phyloP scores from a whole-genome alignment of 1,284 basidiomycete species.

The Abortiporus biennis region DNA sequence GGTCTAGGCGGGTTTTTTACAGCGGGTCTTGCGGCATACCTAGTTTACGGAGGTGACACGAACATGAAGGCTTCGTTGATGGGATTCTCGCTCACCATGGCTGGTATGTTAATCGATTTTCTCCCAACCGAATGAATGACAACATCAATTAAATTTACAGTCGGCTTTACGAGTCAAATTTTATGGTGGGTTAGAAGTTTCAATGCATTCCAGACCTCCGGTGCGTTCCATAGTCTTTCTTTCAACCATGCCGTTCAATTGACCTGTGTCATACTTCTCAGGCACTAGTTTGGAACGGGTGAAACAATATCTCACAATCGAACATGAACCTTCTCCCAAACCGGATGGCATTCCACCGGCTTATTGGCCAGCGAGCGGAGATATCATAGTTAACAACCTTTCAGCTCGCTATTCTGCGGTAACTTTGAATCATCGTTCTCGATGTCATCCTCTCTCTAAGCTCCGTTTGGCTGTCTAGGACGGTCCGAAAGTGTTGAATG shows the following conservation, averaged over 20 bases:
- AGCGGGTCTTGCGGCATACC: slow-evolving; percentile 41
- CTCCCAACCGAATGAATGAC: not conserved
- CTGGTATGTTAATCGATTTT: slow-evolving; percentile 23
- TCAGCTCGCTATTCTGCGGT: slow-evolving; percentile 49
- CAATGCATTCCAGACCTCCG: slow-evolving; percentile 49
- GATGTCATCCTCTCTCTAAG: not conserved
- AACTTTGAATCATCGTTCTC: slow-evolving; percentile 6
- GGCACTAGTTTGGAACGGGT: slow-evolving; percentile 62
- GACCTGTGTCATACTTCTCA: not conserved
- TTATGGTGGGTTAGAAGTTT: slow-evolving; percentile 46
- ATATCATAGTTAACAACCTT: slow-evolving; percentile 57
- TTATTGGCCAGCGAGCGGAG: slow-evolving; percentile 73
- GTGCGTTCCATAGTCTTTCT: slow-evolving; percentile 3
- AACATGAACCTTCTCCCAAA: slow-evolving; percentile 58
- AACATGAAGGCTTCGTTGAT: slow-evolving; percentile 34
- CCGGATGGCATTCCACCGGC: slow-evolving; percentile 56
- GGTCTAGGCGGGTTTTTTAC: slow-evolving; percentile 37
- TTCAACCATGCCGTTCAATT: not conserved
- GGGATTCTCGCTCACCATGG: slow-evolving; percentile 41
- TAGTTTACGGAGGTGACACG: slow-evolving; percentile 32
- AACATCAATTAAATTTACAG: too few species aligned
- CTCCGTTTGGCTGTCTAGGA: slow-evolving; percentile 21
- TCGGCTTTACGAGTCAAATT: slow-evolving; percentile 45
- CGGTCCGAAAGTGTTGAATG: slow-evolving; percentile 39
- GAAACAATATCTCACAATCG: slow-evolving; percentile 66